Conservation (phyloP, 2,329 filamentous ascomycete species). For the Aspergillus spinulosporus region DNA sequence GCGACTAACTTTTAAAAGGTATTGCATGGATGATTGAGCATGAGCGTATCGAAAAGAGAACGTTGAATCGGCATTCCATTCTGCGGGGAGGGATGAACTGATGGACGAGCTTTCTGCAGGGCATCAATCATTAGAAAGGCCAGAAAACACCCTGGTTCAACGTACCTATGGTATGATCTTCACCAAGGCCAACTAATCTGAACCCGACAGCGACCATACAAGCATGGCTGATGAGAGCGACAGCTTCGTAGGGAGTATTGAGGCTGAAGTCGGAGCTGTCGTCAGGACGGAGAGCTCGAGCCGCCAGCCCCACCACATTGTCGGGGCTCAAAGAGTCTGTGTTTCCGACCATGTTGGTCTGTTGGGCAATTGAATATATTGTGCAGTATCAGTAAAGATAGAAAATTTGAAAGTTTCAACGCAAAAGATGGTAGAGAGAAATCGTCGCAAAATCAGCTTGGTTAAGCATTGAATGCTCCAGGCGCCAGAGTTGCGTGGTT, state of each 20-base stretch:
- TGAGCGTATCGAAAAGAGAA: constrained; percentile 87
- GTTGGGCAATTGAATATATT: background rate
- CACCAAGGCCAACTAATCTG: constrained; percentile 75
- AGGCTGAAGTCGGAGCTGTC: constrained; percentile 31
- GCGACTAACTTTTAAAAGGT: constrained; percentile 76
- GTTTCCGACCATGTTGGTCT: constrained; percentile 19
- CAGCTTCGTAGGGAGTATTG: constrained; percentile 67
- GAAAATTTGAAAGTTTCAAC: background rate
- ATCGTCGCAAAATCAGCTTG: background rate
- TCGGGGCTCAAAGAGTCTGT: constrained; percentile 29
- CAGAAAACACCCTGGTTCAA: background rate
- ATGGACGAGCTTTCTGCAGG: constrained; percentile 32
- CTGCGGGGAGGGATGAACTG: constrained; percentile 59
- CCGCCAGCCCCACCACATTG: constrained; percentile 35
- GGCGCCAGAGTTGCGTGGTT: background rate
- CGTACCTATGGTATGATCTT: constrained; percentile 72
- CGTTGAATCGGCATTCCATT: constrained; percentile 75
- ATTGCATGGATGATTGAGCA: constrained; percentile 79
- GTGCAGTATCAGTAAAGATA: background rate
- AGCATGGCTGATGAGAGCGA: constrained; percentile 81
- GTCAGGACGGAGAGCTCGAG: constrained; percentile 32
- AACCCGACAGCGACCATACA: constrained; percentile 81
- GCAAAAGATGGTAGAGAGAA: too few species aligned
- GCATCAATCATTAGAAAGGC: background rate
- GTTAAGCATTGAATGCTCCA: background rate